These are phyloP conservation scores for Penicillium sp. DNA, from an alignment of 2,329 filamentous ascomycete genomes.

Conservation along the genomic window DNA sequence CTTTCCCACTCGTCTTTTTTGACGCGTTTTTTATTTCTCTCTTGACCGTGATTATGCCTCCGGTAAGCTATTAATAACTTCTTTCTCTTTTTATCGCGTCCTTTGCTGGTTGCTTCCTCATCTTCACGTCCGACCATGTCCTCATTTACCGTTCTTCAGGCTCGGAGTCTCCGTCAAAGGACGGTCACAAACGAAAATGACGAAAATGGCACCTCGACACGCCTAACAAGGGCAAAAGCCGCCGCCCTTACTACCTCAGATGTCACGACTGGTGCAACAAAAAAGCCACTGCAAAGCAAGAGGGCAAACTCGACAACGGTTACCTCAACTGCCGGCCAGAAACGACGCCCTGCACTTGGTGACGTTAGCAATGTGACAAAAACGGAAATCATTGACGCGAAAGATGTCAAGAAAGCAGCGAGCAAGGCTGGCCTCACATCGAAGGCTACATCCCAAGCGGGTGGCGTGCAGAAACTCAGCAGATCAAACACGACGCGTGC, in stretches of 20 bases:
- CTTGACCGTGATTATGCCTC: constrained; percentile 50
- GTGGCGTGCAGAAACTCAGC: constrained; percentile 73
- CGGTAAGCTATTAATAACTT: constrained; percentile 44
- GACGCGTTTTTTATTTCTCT: constrained; percentile 17
- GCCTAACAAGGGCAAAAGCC: constrained; percentile 89
- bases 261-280: constrained; percentile 62
- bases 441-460: constrained; percentile 71
- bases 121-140: constrained; percentile 21
- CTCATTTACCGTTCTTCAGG: constrained; percentile 50
- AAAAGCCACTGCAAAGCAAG: constrained; percentile 67
- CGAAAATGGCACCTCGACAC: constrained; percentile 76
- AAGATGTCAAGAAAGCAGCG: constrained; percentile 68
- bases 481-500: constrained; percentile 59
- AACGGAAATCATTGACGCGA: constrained; percentile 51
- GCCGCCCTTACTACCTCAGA: constrained; percentile 57
- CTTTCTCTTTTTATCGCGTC: constrained; percentile 2
- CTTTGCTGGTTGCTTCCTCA: neutral
- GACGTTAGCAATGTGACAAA: constrained; percentile 97
- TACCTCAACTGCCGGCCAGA: constrained; percentile 43
- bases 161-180: constrained; percentile 68
- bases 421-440: constrained; percentile 67
- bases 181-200: constrained; percentile 88
- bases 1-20: constrained; percentile 18
- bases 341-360: constrained; percentile 80
- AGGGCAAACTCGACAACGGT: constrained; percentile 53